These are phyloP conservation scores for Cladophialophora bantiana DNA, from an alignment of 2,329 filamentous ascomycete species.

Conservation along the genomic window DNA sequence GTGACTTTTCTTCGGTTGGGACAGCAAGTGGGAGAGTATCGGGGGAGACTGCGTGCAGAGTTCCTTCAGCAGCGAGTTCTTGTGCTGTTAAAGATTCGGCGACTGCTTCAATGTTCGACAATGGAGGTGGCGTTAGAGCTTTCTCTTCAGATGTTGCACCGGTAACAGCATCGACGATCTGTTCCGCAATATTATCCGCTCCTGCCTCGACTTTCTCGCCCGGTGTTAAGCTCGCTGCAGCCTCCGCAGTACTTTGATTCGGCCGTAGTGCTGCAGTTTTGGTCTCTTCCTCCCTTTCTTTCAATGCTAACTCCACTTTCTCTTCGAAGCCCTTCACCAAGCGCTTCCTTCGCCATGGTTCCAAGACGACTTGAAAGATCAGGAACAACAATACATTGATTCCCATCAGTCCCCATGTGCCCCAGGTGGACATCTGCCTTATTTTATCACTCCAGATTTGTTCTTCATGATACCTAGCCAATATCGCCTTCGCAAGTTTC, in stretches of 20 bases:
- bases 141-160: conserved; percentile 24
- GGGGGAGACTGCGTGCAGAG: neutral
- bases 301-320: conserved; percentile 72
- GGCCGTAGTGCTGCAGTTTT: conserved; percentile 21
- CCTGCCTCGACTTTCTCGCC: conserved; percentile 33
- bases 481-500: conserved; percentile 79
- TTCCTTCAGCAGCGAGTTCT: conserved; percentile 27
- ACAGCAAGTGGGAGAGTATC: conserved; percentile 14
- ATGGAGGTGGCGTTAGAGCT: neutral
- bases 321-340: conserved; percentile 85
- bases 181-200: conserved; percentile 35
- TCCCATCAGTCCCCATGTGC: conserved; percentile 97
- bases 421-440: conserved; percentile 94
- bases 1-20: conserved; percentile 19
- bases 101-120: conserved; percentile 29
- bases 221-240: conserved; percentile 19
- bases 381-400: conserved; percentile 91
- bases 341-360: conserved; percentile 85
- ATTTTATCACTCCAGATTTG: conserved; percentile 99
- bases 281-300: conserved; percentile 62
- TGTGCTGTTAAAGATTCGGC: conserved; percentile 25
- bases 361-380: conserved; percentile 83
- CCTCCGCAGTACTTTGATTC: conserved; percentile 20
- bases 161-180: conserved; percentile 33
- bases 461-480: conserved; percentile 95